A percentile compares a stretch with the other conserved stretches of the same genome.
Conservation (phyloP, 2,329 filamentous ascomycete genomes). For the Fusarium globosum region DNA sequence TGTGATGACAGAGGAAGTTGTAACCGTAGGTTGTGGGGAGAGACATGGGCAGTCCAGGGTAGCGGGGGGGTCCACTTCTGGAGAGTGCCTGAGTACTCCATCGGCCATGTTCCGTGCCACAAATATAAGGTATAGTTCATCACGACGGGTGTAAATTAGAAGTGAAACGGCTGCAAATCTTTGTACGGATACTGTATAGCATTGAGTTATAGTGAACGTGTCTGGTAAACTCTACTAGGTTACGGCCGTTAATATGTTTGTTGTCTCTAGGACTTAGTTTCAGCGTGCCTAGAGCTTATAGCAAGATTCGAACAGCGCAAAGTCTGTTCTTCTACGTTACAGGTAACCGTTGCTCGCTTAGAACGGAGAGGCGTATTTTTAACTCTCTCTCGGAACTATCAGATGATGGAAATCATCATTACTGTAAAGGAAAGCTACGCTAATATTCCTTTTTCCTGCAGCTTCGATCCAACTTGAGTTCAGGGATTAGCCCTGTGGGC, state of each 20-base stretch:
- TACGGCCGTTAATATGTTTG: not conserved
- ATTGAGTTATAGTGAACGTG: not conserved
- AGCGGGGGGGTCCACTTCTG: not conserved
- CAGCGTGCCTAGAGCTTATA: not conserved
- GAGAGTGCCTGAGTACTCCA: not conserved
- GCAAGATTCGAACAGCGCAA: not conserved
- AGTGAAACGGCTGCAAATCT: not conserved
- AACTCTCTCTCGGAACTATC: not conserved
- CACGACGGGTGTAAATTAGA: not conserved
- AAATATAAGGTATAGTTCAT: not conserved
- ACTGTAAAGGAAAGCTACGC: not conserved
- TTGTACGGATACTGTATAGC: not conserved
- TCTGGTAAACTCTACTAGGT: not conserved
- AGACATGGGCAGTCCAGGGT: not conserved
- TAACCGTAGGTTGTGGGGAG: conserved; percentile 19
- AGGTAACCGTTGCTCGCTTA: not conserved
- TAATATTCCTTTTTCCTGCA: not conserved
- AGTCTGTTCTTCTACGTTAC: not conserved
- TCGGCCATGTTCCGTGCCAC: conserved; percentile 27
- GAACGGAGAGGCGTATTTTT: not conserved
- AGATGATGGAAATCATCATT: not conserved
- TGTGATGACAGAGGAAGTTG: no score
- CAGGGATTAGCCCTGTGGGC: conserved; percentile 13
- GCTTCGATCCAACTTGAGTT: not conserved
- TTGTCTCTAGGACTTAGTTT: not conserved